phyloP scores from a whole-genome alignment of 208 protist genomes.

The Crithidia bombi region DNA sequence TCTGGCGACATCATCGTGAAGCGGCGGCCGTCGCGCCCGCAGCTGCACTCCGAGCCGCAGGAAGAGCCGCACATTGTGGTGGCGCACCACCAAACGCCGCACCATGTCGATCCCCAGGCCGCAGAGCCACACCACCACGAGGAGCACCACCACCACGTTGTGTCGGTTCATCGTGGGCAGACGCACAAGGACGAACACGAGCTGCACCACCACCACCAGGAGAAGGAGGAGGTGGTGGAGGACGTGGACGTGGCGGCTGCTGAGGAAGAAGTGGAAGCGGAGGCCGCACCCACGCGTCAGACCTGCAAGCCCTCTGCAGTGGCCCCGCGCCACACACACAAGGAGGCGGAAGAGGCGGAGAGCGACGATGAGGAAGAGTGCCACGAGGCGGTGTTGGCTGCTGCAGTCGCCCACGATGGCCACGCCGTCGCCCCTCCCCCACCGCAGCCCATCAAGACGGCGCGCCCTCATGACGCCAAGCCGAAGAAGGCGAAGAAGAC shows the following conservation, averaged over 20 bases:
- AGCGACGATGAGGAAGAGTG: constrained; percentile 1
- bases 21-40: constrained; percentile 8
- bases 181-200: background rate
- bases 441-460: constrained; percentile 7
- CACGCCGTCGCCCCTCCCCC: background rate
- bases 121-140: background rate
- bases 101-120: background rate
- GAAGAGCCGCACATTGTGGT: background rate
- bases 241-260: constrained; percentile 8
- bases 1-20: constrained; percentile 9
- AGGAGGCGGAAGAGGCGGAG: background rate
- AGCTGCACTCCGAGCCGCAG: background rate
- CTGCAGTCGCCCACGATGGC: background rate
- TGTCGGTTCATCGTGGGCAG: background rate
- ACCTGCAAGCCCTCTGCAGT: constrained; percentile 9
- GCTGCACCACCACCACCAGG: background rate
- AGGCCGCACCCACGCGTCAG: background rate
- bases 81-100: background rate
- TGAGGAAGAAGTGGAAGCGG: background rate
- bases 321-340: background rate
- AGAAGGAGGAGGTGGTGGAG: background rate
- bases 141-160: constrained; percentile 13
- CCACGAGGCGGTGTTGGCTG: background rate
- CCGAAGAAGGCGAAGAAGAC: constrained; percentile 4
- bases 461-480: constrained; percentile 10